These are phyloP conservation scores for Globisporangium rhizosaccharum DNA, from an alignment of 352 stramenopile genomes.

Conservation along the genomic window DNA sequence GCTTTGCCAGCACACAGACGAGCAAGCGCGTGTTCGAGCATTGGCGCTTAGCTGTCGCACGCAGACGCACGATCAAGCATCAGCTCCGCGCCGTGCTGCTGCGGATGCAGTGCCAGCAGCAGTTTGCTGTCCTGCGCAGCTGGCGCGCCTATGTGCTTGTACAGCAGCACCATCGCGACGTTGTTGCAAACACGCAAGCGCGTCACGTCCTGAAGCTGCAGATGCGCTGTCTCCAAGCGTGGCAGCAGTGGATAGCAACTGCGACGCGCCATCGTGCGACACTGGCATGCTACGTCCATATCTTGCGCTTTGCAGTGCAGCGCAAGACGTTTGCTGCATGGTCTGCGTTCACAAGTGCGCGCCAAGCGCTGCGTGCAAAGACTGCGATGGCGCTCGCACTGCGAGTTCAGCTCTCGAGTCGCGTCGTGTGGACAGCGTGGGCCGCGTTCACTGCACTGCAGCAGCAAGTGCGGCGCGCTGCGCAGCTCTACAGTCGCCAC, in stretches of 20 bases:
- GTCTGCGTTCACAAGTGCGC: constrained; percentile 19
- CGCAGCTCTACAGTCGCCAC: constrained; percentile 9
- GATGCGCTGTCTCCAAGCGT: constrained; percentile 15
- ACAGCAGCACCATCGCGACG: constrained; percentile 10
- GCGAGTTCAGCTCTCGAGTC: constrained; percentile 23
- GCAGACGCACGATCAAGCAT: constrained; percentile 8
- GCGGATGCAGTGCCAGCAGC: constrained; percentile 20
- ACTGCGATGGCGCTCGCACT: constrained; percentile 20
- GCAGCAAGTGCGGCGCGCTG: constrained; percentile 14
- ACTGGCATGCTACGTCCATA: constrained; percentile 26
- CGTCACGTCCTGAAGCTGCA: constrained; percentile 5
- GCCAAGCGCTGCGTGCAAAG: constrained; percentile 15
- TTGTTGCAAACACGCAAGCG: neutral
- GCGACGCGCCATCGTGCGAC: constrained; percentile 14
- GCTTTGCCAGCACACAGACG: constrained; percentile 17
- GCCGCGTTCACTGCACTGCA: constrained; percentile 9
- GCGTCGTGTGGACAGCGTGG: constrained; percentile 30
- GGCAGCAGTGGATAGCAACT: constrained; percentile 8
- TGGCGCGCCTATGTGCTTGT: constrained; percentile 4
- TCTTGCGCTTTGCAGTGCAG: constrained; percentile 34
- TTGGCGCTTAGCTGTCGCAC: constrained; percentile 18
- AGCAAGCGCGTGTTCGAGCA: constrained; percentile 14
- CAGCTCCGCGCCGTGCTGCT: constrained; percentile 20
- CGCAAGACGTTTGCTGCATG: constrained; percentile 32
- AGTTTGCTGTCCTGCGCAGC: constrained; percentile 19